Conservation (phyloP, 345 rosid species). For the Eutrema yunnanense region DNA sequence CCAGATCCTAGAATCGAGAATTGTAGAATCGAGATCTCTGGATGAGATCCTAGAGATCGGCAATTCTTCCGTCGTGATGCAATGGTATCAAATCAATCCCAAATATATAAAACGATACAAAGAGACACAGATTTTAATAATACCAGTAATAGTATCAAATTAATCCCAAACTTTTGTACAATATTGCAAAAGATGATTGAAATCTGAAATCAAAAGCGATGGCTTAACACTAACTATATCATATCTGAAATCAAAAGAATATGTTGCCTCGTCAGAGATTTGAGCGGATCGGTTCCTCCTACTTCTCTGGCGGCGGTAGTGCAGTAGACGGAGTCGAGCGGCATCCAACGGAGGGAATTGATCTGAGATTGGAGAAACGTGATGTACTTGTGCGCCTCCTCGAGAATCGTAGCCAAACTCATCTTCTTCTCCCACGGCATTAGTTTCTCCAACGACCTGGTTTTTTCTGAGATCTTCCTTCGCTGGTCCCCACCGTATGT, state of each 20-base stretch:
- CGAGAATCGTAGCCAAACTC: slow-evolving; percentile 44
- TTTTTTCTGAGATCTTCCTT: slow-evolving; percentile 40
- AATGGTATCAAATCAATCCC: too few species aligned
- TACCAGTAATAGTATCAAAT: too few species aligned
- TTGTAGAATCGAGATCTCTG: too few species aligned
- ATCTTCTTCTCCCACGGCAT: slow-evolving; percentile 56
- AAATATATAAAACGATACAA: too few species aligned
- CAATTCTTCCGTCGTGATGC: too few species aligned
- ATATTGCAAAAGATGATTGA: not conserved
- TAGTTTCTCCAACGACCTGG: slow-evolving; percentile 46
- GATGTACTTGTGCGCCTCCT: slow-evolving; percentile 57
- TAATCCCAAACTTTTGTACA: not conserved
- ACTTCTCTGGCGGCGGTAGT: not conserved
- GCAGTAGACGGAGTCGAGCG: slow-evolving; percentile 21
- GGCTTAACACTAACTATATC: not conserved
- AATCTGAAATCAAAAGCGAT: not conserved
- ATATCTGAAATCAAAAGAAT: slow-evolving; percentile 33
- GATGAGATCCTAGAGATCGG: too few species aligned
- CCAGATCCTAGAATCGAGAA: too few species aligned
- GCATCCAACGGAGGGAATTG: slow-evolving; percentile 45
- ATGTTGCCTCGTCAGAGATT: slow-evolving; percentile 41
- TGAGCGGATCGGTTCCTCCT: slow-evolving; percentile 3
- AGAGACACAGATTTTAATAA: too few species aligned
- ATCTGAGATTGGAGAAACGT: slow-evolving; percentile 55
- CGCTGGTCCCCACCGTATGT: slow-evolving; percentile 1